Base-by-base conservation (phyloP, 2,329 filamentous ascomycete genomes). In the Colletotrichum cereale region DNA sequence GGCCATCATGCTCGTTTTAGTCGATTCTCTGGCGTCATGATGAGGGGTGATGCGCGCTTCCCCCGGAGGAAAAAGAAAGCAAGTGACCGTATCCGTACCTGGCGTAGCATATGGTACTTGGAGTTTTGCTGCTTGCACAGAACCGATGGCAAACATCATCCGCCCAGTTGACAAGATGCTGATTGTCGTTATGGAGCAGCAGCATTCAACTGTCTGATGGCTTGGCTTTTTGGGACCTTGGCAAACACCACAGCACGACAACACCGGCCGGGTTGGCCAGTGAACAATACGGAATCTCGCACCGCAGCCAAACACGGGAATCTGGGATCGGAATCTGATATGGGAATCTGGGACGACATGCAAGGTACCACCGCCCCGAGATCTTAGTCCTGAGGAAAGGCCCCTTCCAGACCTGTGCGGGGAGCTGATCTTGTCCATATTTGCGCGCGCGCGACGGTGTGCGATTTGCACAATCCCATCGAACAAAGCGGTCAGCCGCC, bases 311-410 rank as follows among this genome's bases (percentile, higher is more conserved):
- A 47, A 29, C 24, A 31, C 2, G 44, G 42, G 3, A 57, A 57
- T 40, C 34, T 55, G 6, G 31, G 42, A 71, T 63, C 29, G 65
- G 11, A 62, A 71, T 71, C 57, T 68, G 36, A 42, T 16, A 63
- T 71, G 65, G 68, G 57, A 68, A 68, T 68, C 68, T 58, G 21
- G 21, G 34, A 34, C 11, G 18, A 26, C n/a, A 63, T 50, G 26
- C 52, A 56, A 57, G 38, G 55, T 18, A 64, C 60, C n/a, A 34
- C 31, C 56, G 34, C 14, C 8, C 18, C 21, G 5, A 61, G 50
- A 18, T 24, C 11, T 38, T 26, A n/a, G 60, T 16, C 24, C 31
- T 6, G 26, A 62, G 57, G 47, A 62, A 66, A 66, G 8, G 26
- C 53, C 63, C 18, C 24, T 52, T 29, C 10, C 24, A 52, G 34